Conservation (phyloP, 2,329 filamentous ascomycete species). For the Xylaria sp. region DNA sequence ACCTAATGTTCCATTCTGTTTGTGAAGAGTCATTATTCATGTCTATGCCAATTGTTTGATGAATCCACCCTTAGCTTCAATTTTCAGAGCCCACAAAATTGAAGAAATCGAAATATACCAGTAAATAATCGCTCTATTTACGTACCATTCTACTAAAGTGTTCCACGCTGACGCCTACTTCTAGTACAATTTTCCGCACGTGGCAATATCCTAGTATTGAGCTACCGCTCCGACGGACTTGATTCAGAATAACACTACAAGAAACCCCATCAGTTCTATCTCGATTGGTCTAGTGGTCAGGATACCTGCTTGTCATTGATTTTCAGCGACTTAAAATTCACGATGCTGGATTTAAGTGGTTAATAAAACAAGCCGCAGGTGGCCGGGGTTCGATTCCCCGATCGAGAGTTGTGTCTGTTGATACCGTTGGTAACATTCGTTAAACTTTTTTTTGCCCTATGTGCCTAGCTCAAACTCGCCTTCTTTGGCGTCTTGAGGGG, state of each 20-base stretch:
- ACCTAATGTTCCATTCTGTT: neutral
- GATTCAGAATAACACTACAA: neutral
- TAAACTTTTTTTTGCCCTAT: neutral
- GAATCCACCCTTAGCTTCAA: neutral
- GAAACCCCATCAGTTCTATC: constrained; percentile 10
- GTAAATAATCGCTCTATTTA: neutral
- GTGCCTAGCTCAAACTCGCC: neutral
- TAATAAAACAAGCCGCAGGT: constrained; percentile 40
- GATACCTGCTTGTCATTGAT: constrained; percentile 37
- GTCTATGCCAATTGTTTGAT: neutral
- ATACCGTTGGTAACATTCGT: neutral
- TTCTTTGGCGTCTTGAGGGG: neutral
- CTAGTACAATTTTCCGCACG: neutral
- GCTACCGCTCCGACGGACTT: neutral
- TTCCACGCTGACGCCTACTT: neutral
- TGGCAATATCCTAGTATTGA: constrained; percentile 1
- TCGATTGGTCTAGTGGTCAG: constrained; percentile 40
- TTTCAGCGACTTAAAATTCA: neutral
- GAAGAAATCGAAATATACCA: neutral
- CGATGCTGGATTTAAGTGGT: constrained; percentile 4
- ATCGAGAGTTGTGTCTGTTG: constrained; percentile 45
- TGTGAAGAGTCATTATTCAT: neutral
- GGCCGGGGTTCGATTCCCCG: constrained; percentile 51
- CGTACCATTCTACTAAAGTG: neutral
- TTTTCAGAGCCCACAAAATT: neutral